These are phyloP conservation scores for Filobasidium uniguttulatum DNA, from an alignment of 1,284 basidiomycete species.

Conservation along the genomic window DNA sequence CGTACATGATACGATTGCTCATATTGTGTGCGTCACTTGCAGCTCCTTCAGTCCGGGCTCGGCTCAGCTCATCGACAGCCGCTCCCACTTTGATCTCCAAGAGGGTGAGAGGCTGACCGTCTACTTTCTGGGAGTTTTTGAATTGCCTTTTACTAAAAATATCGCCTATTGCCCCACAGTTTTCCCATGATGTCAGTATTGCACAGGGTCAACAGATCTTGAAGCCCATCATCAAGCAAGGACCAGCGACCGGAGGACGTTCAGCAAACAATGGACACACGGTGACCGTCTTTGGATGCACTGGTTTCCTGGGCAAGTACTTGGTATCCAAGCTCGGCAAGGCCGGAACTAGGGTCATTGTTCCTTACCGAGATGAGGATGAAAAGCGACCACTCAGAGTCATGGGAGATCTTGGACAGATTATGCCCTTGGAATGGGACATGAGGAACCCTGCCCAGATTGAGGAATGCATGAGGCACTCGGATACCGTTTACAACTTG, in stretches of 20 bases:
- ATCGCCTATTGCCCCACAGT: slow-evolving; percentile 17
- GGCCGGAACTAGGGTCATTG: slow-evolving; percentile 46
- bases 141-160: neutral
- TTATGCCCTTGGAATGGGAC: slow-evolving; percentile 77
- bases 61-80: neutral
- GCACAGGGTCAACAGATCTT: slow-evolving; percentile 22
- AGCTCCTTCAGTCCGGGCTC: neutral
- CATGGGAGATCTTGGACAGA: slow-evolving; percentile 92
- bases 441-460: slow-evolving; percentile 76
- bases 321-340: slow-evolving; percentile 85
- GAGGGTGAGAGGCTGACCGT: neutral
- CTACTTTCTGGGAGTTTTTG: neutral
- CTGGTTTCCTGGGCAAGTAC: slow-evolving; percentile 90
- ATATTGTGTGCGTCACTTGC: neutral
- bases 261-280: slow-evolving; percentile 77
- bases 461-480: slow-evolving; percentile 85
- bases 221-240: slow-evolving; percentile 54
- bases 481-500: slow-evolving; percentile 93
- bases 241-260: slow-evolving; percentile 58
- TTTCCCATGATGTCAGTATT: slow-evolving; percentile 31
- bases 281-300: slow-evolving; percentile 93
- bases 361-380: slow-evolving; percentile 93
- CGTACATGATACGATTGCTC: no score
- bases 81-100: neutral
- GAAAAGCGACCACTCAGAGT: slow-evolving; percentile 80